Evolutionary conservation across 768 basidiomycete genomes (phyloP).

Genomic region (Rhodotorula paludigena): DNA sequence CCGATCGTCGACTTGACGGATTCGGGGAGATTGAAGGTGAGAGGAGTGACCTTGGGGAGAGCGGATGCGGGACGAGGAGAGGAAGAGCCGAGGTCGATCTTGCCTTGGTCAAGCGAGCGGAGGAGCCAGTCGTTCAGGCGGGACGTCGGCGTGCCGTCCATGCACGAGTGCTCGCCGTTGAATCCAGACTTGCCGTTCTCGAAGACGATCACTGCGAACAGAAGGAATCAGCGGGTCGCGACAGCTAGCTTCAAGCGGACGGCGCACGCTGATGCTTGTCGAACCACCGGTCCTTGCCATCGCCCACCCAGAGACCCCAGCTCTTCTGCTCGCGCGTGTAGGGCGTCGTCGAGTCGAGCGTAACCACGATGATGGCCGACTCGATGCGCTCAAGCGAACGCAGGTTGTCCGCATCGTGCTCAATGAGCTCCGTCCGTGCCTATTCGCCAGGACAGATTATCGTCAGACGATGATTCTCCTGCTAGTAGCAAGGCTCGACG

Average conservation of each 20-base stretch:
- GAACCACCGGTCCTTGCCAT: constrained; percentile 85
- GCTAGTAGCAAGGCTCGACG: background rate
- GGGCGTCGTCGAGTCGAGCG: constrained; percentile 76
- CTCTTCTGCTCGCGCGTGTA: constrained; percentile 74
- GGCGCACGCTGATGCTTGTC: constrained; percentile 89
- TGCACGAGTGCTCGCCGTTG: constrained; percentile 54
- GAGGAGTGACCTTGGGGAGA: constrained; percentile 45
- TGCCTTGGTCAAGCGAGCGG: constrained; percentile 65
- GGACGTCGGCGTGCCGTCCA: constrained; percentile 84
- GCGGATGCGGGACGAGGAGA: constrained; percentile 35
- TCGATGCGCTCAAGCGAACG: constrained; percentile 67
- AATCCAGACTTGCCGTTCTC: constrained; percentile 93
- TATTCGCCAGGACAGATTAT: background rate
- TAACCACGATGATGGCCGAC: constrained; percentile 79
- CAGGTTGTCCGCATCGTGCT: constrained; percentile 42
- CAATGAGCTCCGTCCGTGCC: constrained; percentile 32
- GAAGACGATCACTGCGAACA: constrained; percentile 72
- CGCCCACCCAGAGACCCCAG: constrained; percentile 79
- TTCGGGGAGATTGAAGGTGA: constrained; percentile 64
- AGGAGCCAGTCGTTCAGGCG: constrained; percentile 92
- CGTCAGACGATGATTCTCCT: constrained; percentile 36
- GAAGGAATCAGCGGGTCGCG: background rate
- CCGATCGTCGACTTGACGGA: constrained; percentile 56
- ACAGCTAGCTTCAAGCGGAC: background rate
- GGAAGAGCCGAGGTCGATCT: constrained; percentile 66